Base-by-base conservation (phyloP, 164 flowering plant species). In the Pachysandra terminalis region DNA sequence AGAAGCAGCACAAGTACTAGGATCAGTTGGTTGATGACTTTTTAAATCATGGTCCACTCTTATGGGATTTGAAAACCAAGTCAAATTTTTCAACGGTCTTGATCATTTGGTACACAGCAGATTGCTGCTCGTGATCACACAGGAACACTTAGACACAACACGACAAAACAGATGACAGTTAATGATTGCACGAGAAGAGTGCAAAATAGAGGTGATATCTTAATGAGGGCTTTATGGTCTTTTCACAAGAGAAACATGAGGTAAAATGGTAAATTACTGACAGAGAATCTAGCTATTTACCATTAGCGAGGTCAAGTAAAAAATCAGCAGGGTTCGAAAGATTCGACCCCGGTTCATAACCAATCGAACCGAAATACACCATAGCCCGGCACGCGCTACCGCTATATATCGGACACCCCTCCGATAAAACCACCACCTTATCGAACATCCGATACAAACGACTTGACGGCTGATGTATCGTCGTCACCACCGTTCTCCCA, bases 381-480 rank as follows among this genome's bases (percentile, higher is more conserved):
- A 90, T 69, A 25, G 80, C 95, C 66, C 71, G 77, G 26, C 56
- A 45, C 3, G 95, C 85, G 2, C 60, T 69, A 5, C 98, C 98
- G 54, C 82, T 72, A 59, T 91, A 94, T 41, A 94, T 86, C 21
- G 96, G 91, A 55, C 58, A 73, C 25, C 98, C 97, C 0, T 94
- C 98, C 0, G 90, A 81, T 24, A 91, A 54, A 56, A 91, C 89
- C 63, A 88, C 25, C 53, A 91, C 90, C 81, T 87, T 88, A 59
- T 94, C 95, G 65, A 94, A 94, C 96, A 90, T 85, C 79, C 76
- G 28, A 59, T 81, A 94, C 75, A 94, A 51, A 71, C 96, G 65
- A 53, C 93, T 90, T 1, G 98, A 90, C 0, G 98, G 98, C 79
- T 94, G 98, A 71, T 94, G 97, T 25, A 94, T 84, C 21, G 97